Conservation (phyloP, 2,329 filamentous ascomycete genomes). For the Penicillium sp. region DNA sequence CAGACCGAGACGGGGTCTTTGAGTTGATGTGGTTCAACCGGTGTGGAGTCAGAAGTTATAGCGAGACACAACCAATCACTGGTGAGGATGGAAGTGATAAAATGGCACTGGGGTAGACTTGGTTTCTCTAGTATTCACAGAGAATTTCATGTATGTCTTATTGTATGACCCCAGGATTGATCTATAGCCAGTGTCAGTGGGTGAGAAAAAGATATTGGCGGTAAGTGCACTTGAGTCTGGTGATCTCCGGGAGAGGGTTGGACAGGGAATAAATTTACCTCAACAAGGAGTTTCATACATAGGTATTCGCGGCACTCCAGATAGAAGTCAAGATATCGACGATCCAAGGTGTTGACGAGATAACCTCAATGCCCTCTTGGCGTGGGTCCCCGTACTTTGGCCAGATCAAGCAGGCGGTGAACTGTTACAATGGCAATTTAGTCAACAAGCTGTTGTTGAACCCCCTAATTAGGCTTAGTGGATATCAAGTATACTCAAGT, state of each 20-base stretch:
- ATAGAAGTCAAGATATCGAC: neutral
- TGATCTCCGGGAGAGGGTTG: neutral
- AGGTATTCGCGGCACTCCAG: neutral
- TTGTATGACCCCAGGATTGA: neutral
- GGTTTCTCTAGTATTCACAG: neutral
- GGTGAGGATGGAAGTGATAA: neutral
- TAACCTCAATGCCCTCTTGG: neutral
- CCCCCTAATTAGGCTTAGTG: neutral
- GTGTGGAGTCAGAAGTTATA: neutral
- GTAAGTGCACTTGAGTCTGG: neutral
- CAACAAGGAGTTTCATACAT: neutral
- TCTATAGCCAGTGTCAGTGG: constrained; percentile 1
- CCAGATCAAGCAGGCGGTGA: neutral
- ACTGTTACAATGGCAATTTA: neutral
- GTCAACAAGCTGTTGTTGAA: neutral
- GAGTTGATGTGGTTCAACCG: neutral
- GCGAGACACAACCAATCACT: neutral
- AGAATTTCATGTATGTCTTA: neutral
- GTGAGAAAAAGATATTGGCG: neutral
- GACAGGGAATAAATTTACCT: neutral
- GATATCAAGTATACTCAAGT: neutral
- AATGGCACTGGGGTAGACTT: neutral
- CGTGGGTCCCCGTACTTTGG: neutral
- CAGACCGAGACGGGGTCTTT: neutral
- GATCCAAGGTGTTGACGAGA: neutral